Conservation (phyloP, 2,329 filamentous ascomycete genomes). For the Paradendryphiella salina region DNA sequence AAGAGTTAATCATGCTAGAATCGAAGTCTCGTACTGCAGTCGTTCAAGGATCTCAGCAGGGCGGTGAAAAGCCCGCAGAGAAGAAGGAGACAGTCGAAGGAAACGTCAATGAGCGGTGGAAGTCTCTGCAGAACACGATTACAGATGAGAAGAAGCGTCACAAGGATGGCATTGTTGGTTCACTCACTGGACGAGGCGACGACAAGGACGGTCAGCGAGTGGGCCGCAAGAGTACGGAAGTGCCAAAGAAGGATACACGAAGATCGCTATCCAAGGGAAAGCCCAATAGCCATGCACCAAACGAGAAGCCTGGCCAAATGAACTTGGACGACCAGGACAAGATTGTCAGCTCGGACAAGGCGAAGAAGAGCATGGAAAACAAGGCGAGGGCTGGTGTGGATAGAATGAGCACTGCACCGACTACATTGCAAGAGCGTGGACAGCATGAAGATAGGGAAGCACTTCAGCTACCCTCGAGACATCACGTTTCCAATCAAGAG, state of each 20-base stretch:
- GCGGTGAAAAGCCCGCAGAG: slow-evolving; percentile 10
- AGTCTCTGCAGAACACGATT: slow-evolving; percentile 28
- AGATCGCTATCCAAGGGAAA: slow-evolving; percentile 11
- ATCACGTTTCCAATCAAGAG: neutral
- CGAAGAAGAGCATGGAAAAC: neutral
- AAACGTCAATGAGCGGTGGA: slow-evolving; percentile 29
- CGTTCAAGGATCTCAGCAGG: slow-evolving; percentile 13
- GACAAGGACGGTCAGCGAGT: slow-evolving; percentile 36
- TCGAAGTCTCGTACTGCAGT: slow-evolving; percentile 9
- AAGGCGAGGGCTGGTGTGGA: slow-evolving; percentile 19
- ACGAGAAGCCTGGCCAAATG: slow-evolving; percentile 11
- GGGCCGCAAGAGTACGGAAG: slow-evolving; percentile 32
- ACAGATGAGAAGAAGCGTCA: slow-evolving; percentile 32
- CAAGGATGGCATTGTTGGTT: slow-evolving; percentile 30
- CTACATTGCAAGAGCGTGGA: slow-evolving; percentile 11
- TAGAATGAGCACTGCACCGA: slow-evolving; percentile 28
- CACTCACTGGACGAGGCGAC: slow-evolving; percentile 30
- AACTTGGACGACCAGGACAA: slow-evolving; percentile 3
- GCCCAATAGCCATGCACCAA: slow-evolving; percentile 14
- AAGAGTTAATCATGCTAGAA: slow-evolving; percentile 32
- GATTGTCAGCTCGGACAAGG: slow-evolving; percentile 11
- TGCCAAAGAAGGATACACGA: slow-evolving; percentile 3
- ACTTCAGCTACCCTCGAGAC: slow-evolving; percentile 4
- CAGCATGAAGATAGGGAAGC: slow-evolving; percentile 2
- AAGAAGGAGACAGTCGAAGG: slow-evolving; percentile 41